Evolutionary conservation across 495 filamentous ascomycete species (phyloP), one percentile per base, ranked within the genome.

Genomic region (Cladorrhinum samala): DNA sequence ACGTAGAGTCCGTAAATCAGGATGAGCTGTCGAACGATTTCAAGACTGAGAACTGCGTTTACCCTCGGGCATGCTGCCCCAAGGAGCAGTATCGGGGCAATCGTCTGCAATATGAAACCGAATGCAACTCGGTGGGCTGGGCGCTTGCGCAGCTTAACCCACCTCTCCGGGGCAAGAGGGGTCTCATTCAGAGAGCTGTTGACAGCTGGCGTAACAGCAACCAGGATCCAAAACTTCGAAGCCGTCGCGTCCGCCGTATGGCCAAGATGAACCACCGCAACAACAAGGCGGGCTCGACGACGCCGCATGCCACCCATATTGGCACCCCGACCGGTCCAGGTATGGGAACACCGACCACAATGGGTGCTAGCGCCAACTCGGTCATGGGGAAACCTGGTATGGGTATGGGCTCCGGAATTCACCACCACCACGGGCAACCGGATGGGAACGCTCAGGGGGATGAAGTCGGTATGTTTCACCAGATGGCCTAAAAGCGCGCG

Each of bases 121-220:
- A 97, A 70, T 98, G 94, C 77, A 98, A 98, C 70, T 89, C 90
- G 0, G 92, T 98, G 11, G 93, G 93, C 16, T 98, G 93, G 93
- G 93, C 91, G 19, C 70, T 98, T 55, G 94, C 94, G 2, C 84
- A 96, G 58, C 76, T 97, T 38, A 98, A 98, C 67, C 86, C 90
- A 1, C 86, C 86, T 41, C 78, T 98, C 23, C 78, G 91, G 46
- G 92, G 90, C 46, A 98, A 98, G 72, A 82, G 93, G 46, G 93
- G 93, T 8, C 77, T 98, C 56, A 98, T 98, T 54, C 93, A 98
- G 70, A 81, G 93, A 45, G 93, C 93, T 17, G 93, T 98, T 27
- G 93, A 98, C 70, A 96, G 92, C 68, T 97, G 93, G 93, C 77
- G 93, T 44, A 98, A 98, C 70, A 97, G 94, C 77, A 97, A 97